These are phyloP conservation scores for Candida maris DNA, from an alignment of 805 yeast genomes.

Conservation along the genomic window DNA sequence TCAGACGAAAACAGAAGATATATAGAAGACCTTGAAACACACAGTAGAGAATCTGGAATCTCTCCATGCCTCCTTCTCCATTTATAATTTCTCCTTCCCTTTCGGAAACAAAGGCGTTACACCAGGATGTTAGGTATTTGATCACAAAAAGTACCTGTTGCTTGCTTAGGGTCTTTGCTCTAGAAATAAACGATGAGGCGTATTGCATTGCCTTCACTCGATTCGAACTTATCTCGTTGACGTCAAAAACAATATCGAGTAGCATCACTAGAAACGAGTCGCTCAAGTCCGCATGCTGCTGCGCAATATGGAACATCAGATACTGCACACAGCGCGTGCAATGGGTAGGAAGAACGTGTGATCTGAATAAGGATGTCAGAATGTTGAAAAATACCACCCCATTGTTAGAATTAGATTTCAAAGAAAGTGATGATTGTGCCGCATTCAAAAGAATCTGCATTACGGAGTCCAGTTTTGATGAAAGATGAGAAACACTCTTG, in stretches of 20 bases:
- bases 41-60: slow-evolving; percentile 85
- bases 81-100: slow-evolving; percentile 78
- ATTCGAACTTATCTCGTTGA: slow-evolving; percentile 63
- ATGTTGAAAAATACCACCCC: slow-evolving; percentile 70
- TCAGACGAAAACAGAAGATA: slow-evolving; percentile 86
- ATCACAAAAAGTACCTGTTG: slow-evolving; percentile 78
- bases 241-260: slow-evolving; percentile 77
- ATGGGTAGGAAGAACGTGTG: slow-evolving; percentile 87
- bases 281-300: slow-evolving; percentile 73
- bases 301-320: slow-evolving; percentile 75
- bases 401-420: slow-evolving; percentile 53
- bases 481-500: slow-evolving; percentile 48
- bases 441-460: slow-evolving; percentile 53
- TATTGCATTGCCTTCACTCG: slow-evolving; percentile 90
- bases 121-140: slow-evolving; percentile 80
- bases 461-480: slow-evolving; percentile 69
- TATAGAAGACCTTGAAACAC: slow-evolving; percentile 87
- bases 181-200: slow-evolving; percentile 82
- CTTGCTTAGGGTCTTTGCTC: slow-evolving; percentile 70
- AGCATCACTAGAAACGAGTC: slow-evolving; percentile 81
- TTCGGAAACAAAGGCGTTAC: slow-evolving; percentile 74
- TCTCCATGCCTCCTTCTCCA: slow-evolving; percentile 72
- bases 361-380: slow-evolving; percentile 69
- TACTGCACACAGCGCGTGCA: slow-evolving; percentile 87
- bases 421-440: slow-evolving; percentile 46